Evolutionary conservation across 83 land plant genomes (phyloP).

Genomic region (Larix sibirica): DNA sequence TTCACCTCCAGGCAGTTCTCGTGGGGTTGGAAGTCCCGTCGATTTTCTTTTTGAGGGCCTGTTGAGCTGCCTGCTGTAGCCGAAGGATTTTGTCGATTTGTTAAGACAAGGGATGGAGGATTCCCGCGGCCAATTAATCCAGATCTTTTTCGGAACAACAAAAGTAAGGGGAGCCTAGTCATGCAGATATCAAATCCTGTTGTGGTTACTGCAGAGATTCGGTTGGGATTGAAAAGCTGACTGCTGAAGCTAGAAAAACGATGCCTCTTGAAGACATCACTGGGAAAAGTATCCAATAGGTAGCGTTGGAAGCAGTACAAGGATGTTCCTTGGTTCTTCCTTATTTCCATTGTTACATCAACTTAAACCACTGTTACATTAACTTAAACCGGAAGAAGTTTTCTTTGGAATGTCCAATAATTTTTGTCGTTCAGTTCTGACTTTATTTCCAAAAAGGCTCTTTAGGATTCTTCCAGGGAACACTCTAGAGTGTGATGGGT

Average conservation of each 20-base stretch:
- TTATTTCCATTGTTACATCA: not conserved
- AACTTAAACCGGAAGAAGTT: not conserved
- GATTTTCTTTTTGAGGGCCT: slow-evolving; percentile 41
- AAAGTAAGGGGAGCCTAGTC: no score
- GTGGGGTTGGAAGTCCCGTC: slow-evolving; percentile 55
- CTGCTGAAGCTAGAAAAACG: slow-evolving; percentile 58
- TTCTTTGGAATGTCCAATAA: not conserved
- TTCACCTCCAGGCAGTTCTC: slow-evolving; percentile 39
- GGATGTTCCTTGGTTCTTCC: not conserved
- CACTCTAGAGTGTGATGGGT: not conserved
- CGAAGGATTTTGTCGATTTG: slow-evolving; percentile 60
- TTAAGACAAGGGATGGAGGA: slow-evolving; percentile 75
- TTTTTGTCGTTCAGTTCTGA: not conserved
- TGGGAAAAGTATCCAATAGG: slow-evolving; percentile 68
- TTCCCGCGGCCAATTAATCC: slow-evolving; percentile 74
- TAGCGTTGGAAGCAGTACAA: slow-evolving; percentile 60
- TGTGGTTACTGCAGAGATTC: slow-evolving; percentile 75
- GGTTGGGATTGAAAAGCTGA: slow-evolving; percentile 68
- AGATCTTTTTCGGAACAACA: slow-evolving; percentile 42
- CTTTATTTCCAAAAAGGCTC: not conserved
- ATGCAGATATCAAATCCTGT: slow-evolving; percentile 79
- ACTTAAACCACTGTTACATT: not conserved
- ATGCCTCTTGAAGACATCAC: slow-evolving; percentile 84
- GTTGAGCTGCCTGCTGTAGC: slow-evolving; percentile 66
- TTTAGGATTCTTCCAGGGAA: not conserved